A percentile compares a stretch with the other conserved stretches of the same genome.
Evolutionary conservation across 805 yeast species (phyloP).

Genomic region (Starmerella khaoyaiensis): DNA sequence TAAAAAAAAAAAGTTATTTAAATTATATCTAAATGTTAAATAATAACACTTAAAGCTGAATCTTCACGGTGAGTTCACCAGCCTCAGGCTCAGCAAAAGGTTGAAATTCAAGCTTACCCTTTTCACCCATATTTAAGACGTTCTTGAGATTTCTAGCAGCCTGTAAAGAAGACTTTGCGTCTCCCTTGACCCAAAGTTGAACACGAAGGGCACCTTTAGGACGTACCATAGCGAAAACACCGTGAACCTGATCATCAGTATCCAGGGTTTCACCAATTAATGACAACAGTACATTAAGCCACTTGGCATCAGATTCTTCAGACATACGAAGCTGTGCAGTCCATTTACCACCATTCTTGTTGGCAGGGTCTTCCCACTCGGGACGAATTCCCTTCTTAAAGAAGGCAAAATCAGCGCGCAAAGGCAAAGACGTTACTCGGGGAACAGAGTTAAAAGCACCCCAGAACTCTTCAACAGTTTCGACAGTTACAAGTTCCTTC

Average conservation of each 20-base stretch:
- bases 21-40: not conserved
- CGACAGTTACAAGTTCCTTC: slow-evolving; percentile 82
- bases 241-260: slow-evolving; percentile 72
- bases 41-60: slow-evolving; percentile 14
- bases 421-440: slow-evolving; percentile 76
- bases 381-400: slow-evolving; percentile 91
- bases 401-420: slow-evolving; percentile 86
- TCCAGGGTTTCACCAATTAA: slow-evolving; percentile 94
- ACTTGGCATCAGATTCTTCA: slow-evolving; percentile 64
- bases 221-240: slow-evolving; percentile 83
- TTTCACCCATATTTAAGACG: slow-evolving; percentile 56
- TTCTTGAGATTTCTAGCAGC: slow-evolving; percentile 81
- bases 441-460: slow-evolving; percentile 92
- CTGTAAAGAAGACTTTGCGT: slow-evolving; percentile 42
- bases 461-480: slow-evolving; percentile 98
- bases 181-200: slow-evolving; percentile 83
- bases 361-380: slow-evolving; percentile 93
- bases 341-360: slow-evolving; percentile 92
- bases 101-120: slow-evolving; percentile 67
- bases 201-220: slow-evolving; percentile 58
- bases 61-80: slow-evolving; percentile 15
- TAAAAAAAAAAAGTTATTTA: not conserved
- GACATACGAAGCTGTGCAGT: slow-evolving; percentile 47
- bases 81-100: slow-evolving; percentile 37
- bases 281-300: slow-evolving; percentile 62